phyloP scores from a whole-genome alignment of 108 stramenopile genomes.

The Chaetoceros tenuissimus region DNA sequence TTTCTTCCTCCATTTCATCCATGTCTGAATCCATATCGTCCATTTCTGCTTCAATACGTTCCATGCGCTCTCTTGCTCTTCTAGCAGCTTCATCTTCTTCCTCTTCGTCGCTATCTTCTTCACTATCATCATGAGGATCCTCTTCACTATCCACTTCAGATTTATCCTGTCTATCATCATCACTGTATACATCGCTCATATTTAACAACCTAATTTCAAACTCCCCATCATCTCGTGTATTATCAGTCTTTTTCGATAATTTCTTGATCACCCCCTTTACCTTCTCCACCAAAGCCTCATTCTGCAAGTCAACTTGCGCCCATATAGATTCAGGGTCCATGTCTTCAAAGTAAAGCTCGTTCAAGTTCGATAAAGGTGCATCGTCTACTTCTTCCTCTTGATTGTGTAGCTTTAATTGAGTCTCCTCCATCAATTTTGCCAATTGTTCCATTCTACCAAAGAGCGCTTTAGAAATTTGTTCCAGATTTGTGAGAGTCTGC shows the following conservation, averaged over 20 bases:
- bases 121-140: slow-evolving; percentile 8
- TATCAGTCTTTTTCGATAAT: slow-evolving; percentile 34
- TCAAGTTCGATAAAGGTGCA: slow-evolving; percentile 14
- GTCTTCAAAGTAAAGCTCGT: not conserved
- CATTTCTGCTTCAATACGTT: slow-evolving; percentile 73
- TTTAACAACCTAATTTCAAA: slow-evolving; percentile 31
- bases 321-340: slow-evolving; percentile 81
- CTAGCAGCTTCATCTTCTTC: slow-evolving; percentile 52
- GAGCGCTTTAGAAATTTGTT: not conserved
- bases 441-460: not conserved
- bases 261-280: slow-evolving; percentile 47
- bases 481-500: not conserved
- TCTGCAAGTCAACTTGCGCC: slow-evolving; percentile 90
- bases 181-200: slow-evolving; percentile 6
- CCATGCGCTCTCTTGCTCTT: slow-evolving; percentile 71
- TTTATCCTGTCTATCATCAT: slow-evolving; percentile 11
- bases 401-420: not conserved
- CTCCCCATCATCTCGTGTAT: slow-evolving; percentile 6
- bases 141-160: slow-evolving; percentile 29
- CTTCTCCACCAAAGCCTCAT: slow-evolving; percentile 50
- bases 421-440: not conserved
- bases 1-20: slow-evolving; percentile 28
- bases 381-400: slow-evolving; percentile 6
- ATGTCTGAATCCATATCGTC: slow-evolving; percentile 12
- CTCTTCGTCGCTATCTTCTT: slow-evolving; percentile 37